A percentile compares a stretch with the other conserved stretches of the same genome.
Evolutionary conservation across 768 basidiomycete genomes (phyloP).

Genomic region (Crassisporium funariophilum): DNA sequence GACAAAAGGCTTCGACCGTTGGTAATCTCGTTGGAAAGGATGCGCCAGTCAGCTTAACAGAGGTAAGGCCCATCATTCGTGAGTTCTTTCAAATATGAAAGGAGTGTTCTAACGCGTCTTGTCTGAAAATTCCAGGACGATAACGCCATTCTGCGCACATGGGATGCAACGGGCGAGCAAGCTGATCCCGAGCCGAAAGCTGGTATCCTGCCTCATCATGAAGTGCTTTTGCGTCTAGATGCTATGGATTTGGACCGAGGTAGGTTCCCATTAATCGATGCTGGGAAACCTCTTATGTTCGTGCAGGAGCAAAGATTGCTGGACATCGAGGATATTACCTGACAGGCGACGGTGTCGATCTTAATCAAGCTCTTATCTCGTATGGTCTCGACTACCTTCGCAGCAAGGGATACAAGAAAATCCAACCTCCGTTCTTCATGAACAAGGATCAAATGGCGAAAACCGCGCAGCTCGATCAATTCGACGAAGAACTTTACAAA

Average conservation of each 20-base stretch:
- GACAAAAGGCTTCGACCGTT: slow-evolving; percentile 75
- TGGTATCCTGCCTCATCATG: slow-evolving; percentile 95
- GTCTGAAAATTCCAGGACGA: slow-evolving; percentile 87
- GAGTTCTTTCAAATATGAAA: background rate
- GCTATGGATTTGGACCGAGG: slow-evolving; percentile 98
- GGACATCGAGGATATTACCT: slow-evolving; percentile 98
- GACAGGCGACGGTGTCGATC: slow-evolving; percentile 92
- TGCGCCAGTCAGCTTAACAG: slow-evolving; percentile 84
- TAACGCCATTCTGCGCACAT: slow-evolving; percentile 78
- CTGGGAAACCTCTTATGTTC: slow-evolving; percentile 3
- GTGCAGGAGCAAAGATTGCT: slow-evolving; percentile 83
- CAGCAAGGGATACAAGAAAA: slow-evolving; percentile 82
- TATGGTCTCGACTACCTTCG: slow-evolving; percentile 95
- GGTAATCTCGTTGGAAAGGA: slow-evolving; percentile 92
- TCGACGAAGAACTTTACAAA: slow-evolving; percentile 99
- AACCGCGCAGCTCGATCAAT: slow-evolving; percentile 97
- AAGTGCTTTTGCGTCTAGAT: slow-evolving; percentile 90
- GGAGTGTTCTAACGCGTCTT: background rate
- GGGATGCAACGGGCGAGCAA: slow-evolving; percentile 81
- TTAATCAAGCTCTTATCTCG: slow-evolving; percentile 94
- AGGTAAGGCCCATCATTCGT: slow-evolving; percentile 52
- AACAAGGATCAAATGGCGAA: slow-evolving; percentile 97
- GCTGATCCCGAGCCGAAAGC: slow-evolving; percentile 70
- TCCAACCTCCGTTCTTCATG: slow-evolving; percentile 98
- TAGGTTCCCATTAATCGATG: slow-evolving; percentile 28